Conservation (phyloP, 495 filamentous ascomycete genomes). For the Amorphotheca resinae region DNA sequence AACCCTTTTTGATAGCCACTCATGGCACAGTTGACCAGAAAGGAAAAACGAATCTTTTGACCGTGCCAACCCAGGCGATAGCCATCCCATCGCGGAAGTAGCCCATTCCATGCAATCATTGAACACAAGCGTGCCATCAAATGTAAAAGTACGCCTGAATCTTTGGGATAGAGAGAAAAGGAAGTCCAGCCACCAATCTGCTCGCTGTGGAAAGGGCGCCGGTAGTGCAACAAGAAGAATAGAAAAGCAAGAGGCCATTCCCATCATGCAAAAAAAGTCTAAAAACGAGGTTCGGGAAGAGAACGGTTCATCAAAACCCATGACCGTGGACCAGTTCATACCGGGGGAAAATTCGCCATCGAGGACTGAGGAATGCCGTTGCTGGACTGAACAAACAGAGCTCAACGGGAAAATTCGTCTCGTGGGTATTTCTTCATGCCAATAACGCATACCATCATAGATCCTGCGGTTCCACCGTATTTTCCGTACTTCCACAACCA, state of each 20-base stretch:
- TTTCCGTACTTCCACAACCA: constrained; percentile 17
- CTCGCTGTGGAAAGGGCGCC: constrained; percentile 16
- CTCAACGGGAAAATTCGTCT: constrained; percentile 16
- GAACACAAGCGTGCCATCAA: constrained; percentile 21
- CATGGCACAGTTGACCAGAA: constrained; percentile 14
- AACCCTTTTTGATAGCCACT: constrained; percentile 22
- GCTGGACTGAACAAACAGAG: constrained; percentile 13
- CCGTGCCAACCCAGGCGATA: constrained; percentile 13
- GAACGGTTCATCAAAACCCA: constrained; percentile 9
- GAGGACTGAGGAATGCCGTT: constrained; percentile 11
- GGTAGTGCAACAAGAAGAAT: constrained; percentile 24
- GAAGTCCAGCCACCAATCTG: constrained; percentile 22
- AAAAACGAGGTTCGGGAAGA: constrained; percentile 17
- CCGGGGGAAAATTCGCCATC: constrained; percentile 2
- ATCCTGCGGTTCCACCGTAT: constrained; percentile 13
- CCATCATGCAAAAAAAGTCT: constrained; percentile 22
- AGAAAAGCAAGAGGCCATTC: constrained; percentile 20
- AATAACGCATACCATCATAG: constrained; percentile 20
- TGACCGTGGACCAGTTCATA: constrained; percentile 13
- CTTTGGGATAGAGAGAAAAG: constrained; percentile 19
- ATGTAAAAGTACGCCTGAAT: constrained; percentile 21
- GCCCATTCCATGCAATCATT: constrained; percentile 22
- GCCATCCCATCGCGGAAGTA: constrained; percentile 17
- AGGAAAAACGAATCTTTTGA: constrained; percentile 22
- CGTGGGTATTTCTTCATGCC: constrained; percentile 18